A percentile compares a stretch with the other conserved stretches of the same genome.
Evolutionary conservation across 257 asterid species (phyloP).

Genomic region (Coffea canephora): DNA sequence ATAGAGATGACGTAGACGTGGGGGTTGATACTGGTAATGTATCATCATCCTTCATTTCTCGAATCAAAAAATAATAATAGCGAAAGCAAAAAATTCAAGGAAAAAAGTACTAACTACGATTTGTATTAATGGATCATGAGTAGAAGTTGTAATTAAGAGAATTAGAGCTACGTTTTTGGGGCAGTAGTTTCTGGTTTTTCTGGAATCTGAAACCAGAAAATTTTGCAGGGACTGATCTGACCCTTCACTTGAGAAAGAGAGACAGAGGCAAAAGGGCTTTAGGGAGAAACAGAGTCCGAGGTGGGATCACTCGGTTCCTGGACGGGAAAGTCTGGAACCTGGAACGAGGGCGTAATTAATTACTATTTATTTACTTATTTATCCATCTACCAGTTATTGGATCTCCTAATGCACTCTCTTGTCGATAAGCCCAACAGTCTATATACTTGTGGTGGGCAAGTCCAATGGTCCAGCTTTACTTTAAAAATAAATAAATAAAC

Average conservation of each 20-base stretch:
- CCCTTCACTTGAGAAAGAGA: neutral
- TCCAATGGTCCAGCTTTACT: too few relatives aligned
- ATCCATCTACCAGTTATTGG: neutral
- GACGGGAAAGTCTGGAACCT: too few relatives aligned
- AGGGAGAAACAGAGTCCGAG: too few relatives aligned
- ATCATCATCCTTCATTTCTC: conserved; percentile 64
- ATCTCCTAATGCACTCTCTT: neutral
- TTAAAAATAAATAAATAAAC: too few relatives aligned
- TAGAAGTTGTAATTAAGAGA: too few relatives aligned
- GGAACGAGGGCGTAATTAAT: neutral
- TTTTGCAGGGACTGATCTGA: conserved; percentile 4
- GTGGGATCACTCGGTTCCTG: neutral
- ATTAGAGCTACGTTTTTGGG: too few relatives aligned
- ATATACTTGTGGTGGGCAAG: neutral
- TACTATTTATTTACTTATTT: too few relatives aligned
- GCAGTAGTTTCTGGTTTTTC: too few relatives aligned
- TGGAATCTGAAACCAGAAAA: neutral
- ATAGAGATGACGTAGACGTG: conserved; percentile 37
- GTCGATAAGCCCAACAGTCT: neutral
- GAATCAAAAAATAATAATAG: neutral
- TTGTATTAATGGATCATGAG: too few relatives aligned
- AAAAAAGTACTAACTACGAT: too few relatives aligned
- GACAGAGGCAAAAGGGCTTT: neutral
- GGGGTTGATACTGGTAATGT: conserved; percentile 72
- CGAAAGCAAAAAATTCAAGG: neutral